phyloP scores from a whole-genome alignment of 768 basidiomycete species.

The Agrocybe praecox region DNA sequence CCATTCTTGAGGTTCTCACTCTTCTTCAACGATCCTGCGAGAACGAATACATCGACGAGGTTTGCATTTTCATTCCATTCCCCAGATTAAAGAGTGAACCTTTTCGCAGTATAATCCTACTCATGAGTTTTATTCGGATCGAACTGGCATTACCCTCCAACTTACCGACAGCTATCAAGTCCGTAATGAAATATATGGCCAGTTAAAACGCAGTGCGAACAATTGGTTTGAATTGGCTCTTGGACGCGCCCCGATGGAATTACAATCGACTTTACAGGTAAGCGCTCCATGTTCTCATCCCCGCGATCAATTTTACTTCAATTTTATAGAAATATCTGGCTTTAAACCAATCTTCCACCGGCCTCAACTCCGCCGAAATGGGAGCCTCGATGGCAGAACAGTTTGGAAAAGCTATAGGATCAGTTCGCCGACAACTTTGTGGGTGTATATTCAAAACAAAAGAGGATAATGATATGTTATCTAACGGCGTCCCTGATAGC shows the following conservation, averaged over 20 bases:
- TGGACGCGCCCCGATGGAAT: constrained; percentile 86
- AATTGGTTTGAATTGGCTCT: constrained; percentile 89
- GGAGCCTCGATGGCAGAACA: constrained; percentile 90
- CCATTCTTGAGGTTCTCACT: constrained; percentile 90
- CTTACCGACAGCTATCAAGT: constrained; percentile 85
- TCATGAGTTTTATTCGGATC: constrained; percentile 81
- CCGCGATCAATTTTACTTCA: neutral
- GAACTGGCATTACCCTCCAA: constrained; percentile 72
- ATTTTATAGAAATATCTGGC: constrained; percentile 83
- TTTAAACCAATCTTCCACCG: constrained; percentile 65
- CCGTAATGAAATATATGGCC: constrained; percentile 81
- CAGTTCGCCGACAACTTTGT: constrained; percentile 78
- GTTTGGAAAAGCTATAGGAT: constrained; percentile 81
- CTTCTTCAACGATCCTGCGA: constrained; percentile 86
- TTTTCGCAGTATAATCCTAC: constrained; percentile 80
- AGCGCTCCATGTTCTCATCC: constrained; percentile 12
- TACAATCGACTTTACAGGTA: constrained; percentile 92
- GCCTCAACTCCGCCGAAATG: constrained; percentile 82
- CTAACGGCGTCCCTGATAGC: constrained; percentile 33
- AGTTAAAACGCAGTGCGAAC: constrained; percentile 72
- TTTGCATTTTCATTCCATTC: constrained; percentile 27
- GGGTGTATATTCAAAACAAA: constrained; percentile 21
- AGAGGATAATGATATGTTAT: neutral
- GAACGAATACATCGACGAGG: constrained; percentile 91
- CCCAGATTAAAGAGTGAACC: neutral